Conservation (phyloP, 768 basidiomycete species). For the Trametes meyenii region DNA sequence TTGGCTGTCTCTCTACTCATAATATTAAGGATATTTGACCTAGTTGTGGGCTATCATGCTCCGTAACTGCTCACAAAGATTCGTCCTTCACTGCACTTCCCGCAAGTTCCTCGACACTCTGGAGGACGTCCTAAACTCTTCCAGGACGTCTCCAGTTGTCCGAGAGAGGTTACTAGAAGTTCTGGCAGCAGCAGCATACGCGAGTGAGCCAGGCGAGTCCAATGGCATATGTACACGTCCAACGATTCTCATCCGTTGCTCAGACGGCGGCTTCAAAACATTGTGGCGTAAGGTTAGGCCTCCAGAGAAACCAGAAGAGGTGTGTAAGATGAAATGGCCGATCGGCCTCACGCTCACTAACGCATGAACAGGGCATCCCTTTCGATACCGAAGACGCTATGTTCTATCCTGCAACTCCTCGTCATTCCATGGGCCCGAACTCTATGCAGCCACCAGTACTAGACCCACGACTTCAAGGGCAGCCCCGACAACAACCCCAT, state of each 20-base stretch:
- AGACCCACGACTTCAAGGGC: constrained; percentile 1
- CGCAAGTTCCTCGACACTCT: constrained; percentile 81
- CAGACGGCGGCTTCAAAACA: constrained; percentile 59
- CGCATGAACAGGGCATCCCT: constrained; percentile 60
- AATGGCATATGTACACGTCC: too few relatives aligned
- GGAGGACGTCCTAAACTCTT: constrained; percentile 67
- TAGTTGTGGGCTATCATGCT: constrained; percentile 93
- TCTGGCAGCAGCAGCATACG: constrained; percentile 79
- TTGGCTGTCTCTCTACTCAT: background rate
- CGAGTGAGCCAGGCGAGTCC: constrained; percentile 45
- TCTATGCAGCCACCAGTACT: constrained; percentile 11
- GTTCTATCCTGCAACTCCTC: constrained; percentile 65
- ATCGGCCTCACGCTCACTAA: background rate
- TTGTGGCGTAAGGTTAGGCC: constrained; percentile 85
- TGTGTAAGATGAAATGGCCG: constrained; percentile 27
- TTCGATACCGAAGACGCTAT: constrained; percentile 79
- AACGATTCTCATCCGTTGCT: background rate
- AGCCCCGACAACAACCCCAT: constrained; percentile 1
- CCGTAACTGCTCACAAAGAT: constrained; percentile 72
- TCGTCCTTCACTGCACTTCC: constrained; percentile 68
- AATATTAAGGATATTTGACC: background rate
- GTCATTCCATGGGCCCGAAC: constrained; percentile 23
- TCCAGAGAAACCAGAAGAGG: constrained; percentile 79
- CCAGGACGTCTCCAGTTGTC: constrained; percentile 76
- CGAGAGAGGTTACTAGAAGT: constrained; percentile 80